A percentile compares a stretch with the other conserved stretches of the same genome.
Evolutionary conservation across 805 yeast species (phyloP).

Genomic region (Wickerhamiella nectarea): DNA sequence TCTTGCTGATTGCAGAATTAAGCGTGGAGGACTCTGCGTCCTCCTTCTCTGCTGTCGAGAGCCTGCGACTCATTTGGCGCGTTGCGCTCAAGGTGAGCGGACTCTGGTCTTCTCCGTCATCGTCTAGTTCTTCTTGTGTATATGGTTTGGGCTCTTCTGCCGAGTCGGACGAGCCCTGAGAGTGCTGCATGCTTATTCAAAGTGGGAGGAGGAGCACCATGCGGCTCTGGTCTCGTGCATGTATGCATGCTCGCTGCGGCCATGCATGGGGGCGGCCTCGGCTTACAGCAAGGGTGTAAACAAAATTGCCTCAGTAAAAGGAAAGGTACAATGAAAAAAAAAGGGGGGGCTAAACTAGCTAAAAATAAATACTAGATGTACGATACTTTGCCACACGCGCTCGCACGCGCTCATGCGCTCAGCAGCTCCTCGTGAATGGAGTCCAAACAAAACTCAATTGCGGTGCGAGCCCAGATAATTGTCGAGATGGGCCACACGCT

Average conservation of each 20-base stretch:
- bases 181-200: neutral
- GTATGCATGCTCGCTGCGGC: too few species aligned
- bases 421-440: conserved; percentile 38
- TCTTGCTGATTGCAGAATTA: neutral
- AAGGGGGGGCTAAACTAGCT: too few species aligned
- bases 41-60: neutral
- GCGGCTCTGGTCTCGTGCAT: too few species aligned
- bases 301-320: too few species aligned
- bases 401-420: neutral
- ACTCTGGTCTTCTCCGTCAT: conserved; percentile 1
- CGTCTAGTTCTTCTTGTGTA: neutral
- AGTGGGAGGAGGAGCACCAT: too few species aligned
- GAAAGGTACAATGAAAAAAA: too few species aligned
- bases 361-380: too few species aligned
- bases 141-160: neutral
- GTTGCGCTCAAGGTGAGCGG: conserved; percentile 3
- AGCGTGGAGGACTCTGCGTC: neutral
- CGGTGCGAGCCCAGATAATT: conserved; percentile 71
- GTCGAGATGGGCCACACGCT: conserved; percentile 90
- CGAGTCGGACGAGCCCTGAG: neutral
- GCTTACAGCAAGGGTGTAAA: too few species aligned
- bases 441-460: conserved; percentile 79
- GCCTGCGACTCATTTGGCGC: conserved; percentile 1
- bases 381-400: too few species aligned
- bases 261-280: too few species aligned